Conservation (phyloP, 495 filamentous ascomycete species). For the Viridothelium virens region DNA sequence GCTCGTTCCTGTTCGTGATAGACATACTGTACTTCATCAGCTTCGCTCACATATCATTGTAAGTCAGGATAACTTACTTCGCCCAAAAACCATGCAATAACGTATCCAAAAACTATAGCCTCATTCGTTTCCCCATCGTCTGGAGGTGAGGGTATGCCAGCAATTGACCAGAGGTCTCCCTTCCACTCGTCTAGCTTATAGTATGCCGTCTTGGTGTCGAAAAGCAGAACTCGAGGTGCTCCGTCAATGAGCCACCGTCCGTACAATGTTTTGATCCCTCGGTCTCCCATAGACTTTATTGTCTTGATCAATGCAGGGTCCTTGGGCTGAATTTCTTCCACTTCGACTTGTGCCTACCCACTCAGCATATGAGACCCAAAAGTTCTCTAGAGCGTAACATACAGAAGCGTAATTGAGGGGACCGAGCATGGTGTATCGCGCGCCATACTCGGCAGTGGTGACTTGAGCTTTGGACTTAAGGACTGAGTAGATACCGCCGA, state of each 20-base stretch:
- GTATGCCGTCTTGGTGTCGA: conserved; percentile 91
- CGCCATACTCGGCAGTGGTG: conserved; percentile 96
- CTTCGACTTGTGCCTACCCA: conserved; percentile 79
- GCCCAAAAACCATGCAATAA: conserved; percentile 96
- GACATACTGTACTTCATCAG: conserved; percentile 59
- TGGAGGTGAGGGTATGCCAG: conserved; percentile 85
- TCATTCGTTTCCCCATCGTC: conserved; percentile 95
- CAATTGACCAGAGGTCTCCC: conserved; percentile 82
- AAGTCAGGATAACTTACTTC: conserved; percentile 54
- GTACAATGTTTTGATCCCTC: conserved; percentile 85
- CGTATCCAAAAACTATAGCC: conserved; percentile 92
- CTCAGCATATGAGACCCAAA: neutral
- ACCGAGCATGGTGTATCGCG: conserved; percentile 90
- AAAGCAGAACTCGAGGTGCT: conserved; percentile 84
- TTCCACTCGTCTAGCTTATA: conserved; percentile 94
- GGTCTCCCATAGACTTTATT: conserved; percentile 79
- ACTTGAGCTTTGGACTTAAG: conserved; percentile 98
- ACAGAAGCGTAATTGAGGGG: conserved; percentile 86
- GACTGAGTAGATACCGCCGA: conserved; percentile 97
- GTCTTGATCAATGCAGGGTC: conserved; percentile 72
- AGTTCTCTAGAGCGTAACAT: conserved; percentile 30
- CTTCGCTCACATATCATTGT: neutral
- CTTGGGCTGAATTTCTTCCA: conserved; percentile 80
- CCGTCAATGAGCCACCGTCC: conserved; percentile 97
- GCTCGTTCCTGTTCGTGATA: conserved; percentile 83